Percentiles rank a stretch among this genome's conserved stretches.
Evolutionary conservation across 2,329 filamentous ascomycete species (phyloP).

Genomic region (Hypomyces rosellus): DNA sequence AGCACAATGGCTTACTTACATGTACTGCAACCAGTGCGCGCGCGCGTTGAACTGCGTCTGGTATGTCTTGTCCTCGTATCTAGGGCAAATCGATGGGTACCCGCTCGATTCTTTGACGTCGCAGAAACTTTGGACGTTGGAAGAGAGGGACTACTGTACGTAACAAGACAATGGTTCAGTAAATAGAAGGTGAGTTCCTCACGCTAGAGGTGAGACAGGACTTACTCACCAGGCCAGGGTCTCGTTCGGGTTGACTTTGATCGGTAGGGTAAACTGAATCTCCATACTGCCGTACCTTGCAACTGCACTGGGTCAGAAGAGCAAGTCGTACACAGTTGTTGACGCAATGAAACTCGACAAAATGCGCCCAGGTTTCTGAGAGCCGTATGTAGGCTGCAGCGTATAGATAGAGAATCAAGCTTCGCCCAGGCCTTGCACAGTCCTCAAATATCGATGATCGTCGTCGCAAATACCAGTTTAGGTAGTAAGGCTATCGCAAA

Average conservation of each 20-base stretch:
- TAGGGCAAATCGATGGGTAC: slow-evolving; percentile 33
- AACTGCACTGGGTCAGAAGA: slow-evolving; percentile 3
- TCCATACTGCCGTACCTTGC: slow-evolving; percentile 23
- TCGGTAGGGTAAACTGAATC: slow-evolving; percentile 32
- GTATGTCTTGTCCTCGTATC: slow-evolving; percentile 32
- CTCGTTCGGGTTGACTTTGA: slow-evolving; percentile 17
- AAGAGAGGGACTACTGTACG: background rate
- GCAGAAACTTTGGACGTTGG: slow-evolving; percentile 2
- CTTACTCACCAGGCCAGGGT: slow-evolving; percentile 20
- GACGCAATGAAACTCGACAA: too few species aligned
- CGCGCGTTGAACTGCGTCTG: slow-evolving; percentile 31
- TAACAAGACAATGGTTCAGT: background rate
- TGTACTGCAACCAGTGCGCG: slow-evolving; percentile 32
- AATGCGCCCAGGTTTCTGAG: too few species aligned
- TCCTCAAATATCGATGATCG: too few species aligned
- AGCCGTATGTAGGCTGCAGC: too few species aligned
- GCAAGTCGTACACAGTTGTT: background rate
- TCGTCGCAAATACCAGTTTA: too few species aligned
- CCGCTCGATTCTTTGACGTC: slow-evolving; percentile 17
- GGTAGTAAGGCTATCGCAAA: too few species aligned
- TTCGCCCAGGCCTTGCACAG: too few species aligned
- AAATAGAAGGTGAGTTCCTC: background rate
- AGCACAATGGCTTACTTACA: slow-evolving; percentile 22
- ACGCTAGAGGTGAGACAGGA: background rate
- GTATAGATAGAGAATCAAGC: too few species aligned